Conservation (phyloP, 2,329 filamentous ascomycete genomes). For the Exophiala sp. region DNA sequence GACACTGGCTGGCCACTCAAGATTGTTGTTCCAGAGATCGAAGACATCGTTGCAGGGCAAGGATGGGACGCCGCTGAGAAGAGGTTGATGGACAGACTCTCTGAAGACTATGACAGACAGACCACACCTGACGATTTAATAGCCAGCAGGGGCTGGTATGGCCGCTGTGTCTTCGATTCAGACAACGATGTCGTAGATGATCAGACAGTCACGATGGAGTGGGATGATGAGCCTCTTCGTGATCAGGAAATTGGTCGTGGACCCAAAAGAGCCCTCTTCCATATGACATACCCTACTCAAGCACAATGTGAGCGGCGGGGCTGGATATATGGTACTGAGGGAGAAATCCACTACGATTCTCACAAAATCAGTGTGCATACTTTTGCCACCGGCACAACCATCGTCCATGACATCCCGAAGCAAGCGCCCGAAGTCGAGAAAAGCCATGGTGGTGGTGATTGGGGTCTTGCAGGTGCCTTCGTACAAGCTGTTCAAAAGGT, state of each 20-base stretch:
- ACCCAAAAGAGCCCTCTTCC: slow-evolving; percentile 82
- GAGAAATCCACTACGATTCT: slow-evolving; percentile 84
- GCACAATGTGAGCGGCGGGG: slow-evolving; percentile 83
- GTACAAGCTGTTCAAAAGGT: slow-evolving; percentile 77
- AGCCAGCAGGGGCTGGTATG: slow-evolving; percentile 65
- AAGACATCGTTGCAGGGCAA: slow-evolving; percentile 59
- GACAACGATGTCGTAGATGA: slow-evolving; percentile 95
- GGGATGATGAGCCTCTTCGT: slow-evolving; percentile 64
- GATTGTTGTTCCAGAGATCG: slow-evolving; percentile 88
- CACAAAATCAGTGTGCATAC: slow-evolving; percentile 70
- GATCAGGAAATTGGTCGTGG: slow-evolving; percentile 44
- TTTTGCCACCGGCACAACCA: slow-evolving; percentile 58
- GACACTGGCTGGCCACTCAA: slow-evolving; percentile 78
- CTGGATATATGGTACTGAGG: slow-evolving; percentile 77
- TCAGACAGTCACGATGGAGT: slow-evolving; percentile 81
- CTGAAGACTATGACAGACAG: slow-evolving; percentile 55
- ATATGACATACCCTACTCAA: slow-evolving; percentile 90
- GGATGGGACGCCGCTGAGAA: slow-evolving; percentile 50
- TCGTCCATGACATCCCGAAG: slow-evolving; percentile 57
- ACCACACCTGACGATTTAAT: slow-evolving; percentile 53
- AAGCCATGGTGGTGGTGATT: slow-evolving; percentile 72
- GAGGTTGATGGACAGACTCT: slow-evolving; percentile 48
- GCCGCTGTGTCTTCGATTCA: slow-evolving; percentile 88
- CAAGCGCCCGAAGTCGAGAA: slow-evolving; percentile 54
- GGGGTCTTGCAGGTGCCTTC: slow-evolving; percentile 76